Evolutionary conservation across 306 rosid genomes (phyloP).

Genomic region (Canavalia gladiata): DNA sequence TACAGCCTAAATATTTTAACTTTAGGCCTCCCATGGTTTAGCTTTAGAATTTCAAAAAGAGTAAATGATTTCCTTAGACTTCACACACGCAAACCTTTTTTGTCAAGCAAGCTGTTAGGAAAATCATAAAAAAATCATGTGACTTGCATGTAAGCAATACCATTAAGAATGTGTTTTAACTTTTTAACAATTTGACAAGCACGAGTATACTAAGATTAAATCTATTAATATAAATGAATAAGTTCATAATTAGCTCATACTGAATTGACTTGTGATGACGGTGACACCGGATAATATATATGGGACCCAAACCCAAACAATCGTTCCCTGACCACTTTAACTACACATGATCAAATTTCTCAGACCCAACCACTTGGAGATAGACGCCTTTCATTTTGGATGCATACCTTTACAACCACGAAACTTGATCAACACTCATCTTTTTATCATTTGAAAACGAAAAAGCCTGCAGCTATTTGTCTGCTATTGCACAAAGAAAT

Average conservation of each 20-base stretch:
- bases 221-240: not conserved
- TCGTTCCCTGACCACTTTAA: slow-evolving; percentile 39
- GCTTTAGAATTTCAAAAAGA: not conserved
- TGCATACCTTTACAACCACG: slow-evolving; percentile 37
- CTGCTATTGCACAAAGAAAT: slow-evolving; percentile 36
- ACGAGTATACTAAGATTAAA: not conserved
- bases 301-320: slow-evolving; percentile 49
- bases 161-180: not conserved
- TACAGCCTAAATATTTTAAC: not conserved
- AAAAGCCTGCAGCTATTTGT: not conserved
- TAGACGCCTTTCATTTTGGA: not conserved
- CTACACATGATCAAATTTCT: slow-evolving; percentile 54
- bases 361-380: slow-evolving; percentile 25
- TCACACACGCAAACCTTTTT: not conserved
- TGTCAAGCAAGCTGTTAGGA: not conserved
- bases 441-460: slow-evolving; percentile 14
- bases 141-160: not conserved
- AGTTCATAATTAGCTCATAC: not conserved
- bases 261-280: not conserved
- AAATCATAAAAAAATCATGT: not conserved
- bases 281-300: not conserved
- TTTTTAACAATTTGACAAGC: not conserved
- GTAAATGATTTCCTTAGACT: not conserved
- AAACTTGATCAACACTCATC: slow-evolving; percentile 41
- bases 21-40: not conserved